A percentile compares a stretch with the other conserved stretches of the same genome.
Evolutionary conservation across 129 eudicot species (phyloP).

Genomic region (Gnaphalium uliginosum): DNA sequence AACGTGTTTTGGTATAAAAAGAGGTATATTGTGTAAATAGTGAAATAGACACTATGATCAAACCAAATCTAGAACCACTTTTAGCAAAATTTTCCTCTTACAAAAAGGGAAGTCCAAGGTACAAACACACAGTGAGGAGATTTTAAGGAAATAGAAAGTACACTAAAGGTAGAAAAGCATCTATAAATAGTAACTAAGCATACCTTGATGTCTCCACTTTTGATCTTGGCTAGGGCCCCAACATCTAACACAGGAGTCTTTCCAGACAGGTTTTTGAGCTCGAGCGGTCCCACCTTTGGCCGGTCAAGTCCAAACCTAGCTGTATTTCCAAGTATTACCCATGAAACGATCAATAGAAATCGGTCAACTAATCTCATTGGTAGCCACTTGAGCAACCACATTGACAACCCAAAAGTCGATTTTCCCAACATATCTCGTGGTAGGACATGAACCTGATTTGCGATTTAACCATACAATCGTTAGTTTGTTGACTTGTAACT

Average conservation of each 20-base stretch:
- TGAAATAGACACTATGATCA: constrained; percentile 25
- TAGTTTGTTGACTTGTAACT: constrained; percentile 6
- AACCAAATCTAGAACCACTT: constrained; percentile 31
- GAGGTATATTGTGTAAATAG: constrained; percentile 15
- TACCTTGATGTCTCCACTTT: constrained; percentile 91
- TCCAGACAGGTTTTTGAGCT: constrained; percentile 77
- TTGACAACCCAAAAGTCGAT: constrained; percentile 95
- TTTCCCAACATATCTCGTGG: constrained; percentile 94
- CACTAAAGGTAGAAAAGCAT: constrained; percentile 30
- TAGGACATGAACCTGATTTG: constrained; percentile 78
- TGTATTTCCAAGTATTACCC: constrained; percentile 81
- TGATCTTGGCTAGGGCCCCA: constrained; percentile 93
- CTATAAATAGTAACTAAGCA: constrained; percentile 29
- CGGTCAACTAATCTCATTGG: constrained; percentile 82
- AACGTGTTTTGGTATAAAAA: constrained; percentile 21
- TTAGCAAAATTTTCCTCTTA: constrained; percentile 10
- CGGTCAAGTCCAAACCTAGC: constrained; percentile 66
- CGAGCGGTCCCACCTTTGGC: constrained; percentile 74
- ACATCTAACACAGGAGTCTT: constrained; percentile 93
- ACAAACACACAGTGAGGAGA: constrained; percentile 28
- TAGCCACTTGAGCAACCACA: constrained; percentile 97
- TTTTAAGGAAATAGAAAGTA: constrained; percentile 33
- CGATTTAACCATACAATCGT: constrained; percentile 25
- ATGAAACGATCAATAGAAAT: constrained; percentile 61
- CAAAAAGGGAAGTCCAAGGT: constrained; percentile 30